phyloP scores from a whole-genome alignment of 305 asterid genomes.

The Solanum chacoense region DNA sequence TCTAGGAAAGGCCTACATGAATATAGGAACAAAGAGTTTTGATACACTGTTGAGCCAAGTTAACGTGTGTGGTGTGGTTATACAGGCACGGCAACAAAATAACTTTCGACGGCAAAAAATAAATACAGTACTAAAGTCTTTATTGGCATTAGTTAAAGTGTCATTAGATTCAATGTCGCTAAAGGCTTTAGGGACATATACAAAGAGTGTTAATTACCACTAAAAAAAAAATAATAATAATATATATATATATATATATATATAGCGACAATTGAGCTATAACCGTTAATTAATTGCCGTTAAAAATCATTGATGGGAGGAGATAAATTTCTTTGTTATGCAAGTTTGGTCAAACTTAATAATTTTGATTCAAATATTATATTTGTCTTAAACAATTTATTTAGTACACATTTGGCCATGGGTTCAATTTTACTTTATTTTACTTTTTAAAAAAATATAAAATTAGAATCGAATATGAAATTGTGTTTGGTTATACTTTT shows the following conservation, averaged over 20 bases:
- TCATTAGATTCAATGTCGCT: background rate
- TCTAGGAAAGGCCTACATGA: background rate
- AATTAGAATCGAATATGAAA: no score
- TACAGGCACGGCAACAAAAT: fast-evolving
- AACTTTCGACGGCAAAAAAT: fast-evolving
- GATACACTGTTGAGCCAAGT: background rate
- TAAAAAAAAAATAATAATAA: no score
- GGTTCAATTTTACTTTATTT: background rate
- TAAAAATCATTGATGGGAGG: background rate
- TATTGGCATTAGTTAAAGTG: no score
- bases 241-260: no score
- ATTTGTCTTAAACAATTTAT: background rate
- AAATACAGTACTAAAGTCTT: fast-evolving
- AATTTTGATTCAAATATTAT: background rate
- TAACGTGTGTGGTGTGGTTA: background rate
- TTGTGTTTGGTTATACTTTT: background rate
- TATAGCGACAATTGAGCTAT: no score
- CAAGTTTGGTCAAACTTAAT: background rate
- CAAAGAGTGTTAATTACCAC: no score
- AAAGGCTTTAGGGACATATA: no score
- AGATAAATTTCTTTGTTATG: no score
- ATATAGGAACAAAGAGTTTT: background rate
- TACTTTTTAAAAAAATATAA: background rate
- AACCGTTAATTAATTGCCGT: background rate
- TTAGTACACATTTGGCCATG: background rate